These are phyloP conservation scores for Beauveria medogensis DNA, from an alignment of 2,329 filamentous ascomycete species.

Conservation along the genomic window DNA sequence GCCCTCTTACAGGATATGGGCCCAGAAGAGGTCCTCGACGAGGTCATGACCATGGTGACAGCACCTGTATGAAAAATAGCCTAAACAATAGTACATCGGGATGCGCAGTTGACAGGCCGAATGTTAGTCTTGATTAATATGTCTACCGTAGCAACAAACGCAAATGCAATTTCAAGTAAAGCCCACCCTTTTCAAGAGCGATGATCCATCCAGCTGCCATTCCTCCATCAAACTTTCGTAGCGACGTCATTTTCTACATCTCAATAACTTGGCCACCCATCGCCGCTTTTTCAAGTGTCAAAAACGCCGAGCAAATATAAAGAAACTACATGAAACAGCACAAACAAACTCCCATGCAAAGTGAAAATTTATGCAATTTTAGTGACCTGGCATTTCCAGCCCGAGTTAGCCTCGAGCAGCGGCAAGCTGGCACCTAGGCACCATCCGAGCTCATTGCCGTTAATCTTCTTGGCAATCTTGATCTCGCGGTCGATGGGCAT, in stretches of 20 bases:
- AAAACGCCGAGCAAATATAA: not conserved
- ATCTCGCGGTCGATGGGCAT: constrained; percentile 96
- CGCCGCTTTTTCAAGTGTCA: not conserved
- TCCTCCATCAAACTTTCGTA: not conserved
- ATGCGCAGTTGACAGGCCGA: not conserved
- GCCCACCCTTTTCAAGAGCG: not conserved
- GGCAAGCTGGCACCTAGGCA: constrained; percentile 92
- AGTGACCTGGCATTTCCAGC: constrained; percentile 83
- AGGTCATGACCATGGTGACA: constrained; percentile 50
- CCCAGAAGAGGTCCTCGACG: constrained; percentile 56
- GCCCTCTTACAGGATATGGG: constrained; percentile 55
- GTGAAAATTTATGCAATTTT: constrained; percentile 46
- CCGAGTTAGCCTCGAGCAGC: constrained; percentile 69
- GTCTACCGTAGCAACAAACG: not conserved
- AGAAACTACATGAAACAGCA: not conserved
- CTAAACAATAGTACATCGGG: not conserved
- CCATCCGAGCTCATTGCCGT: constrained; percentile 94
- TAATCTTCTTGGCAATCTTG: constrained; percentile 98
- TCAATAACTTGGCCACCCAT: not conserved
- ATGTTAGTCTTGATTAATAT: not conserved
- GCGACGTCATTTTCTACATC: not conserved
- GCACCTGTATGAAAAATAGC: constrained; percentile 32
- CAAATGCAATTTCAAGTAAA: not conserved
- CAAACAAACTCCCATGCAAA: constrained; percentile 9
- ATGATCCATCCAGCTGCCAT: not conserved